Conservation (phyloP, 108 stramenopile species). For the Skeletonema potamos region DNA sequence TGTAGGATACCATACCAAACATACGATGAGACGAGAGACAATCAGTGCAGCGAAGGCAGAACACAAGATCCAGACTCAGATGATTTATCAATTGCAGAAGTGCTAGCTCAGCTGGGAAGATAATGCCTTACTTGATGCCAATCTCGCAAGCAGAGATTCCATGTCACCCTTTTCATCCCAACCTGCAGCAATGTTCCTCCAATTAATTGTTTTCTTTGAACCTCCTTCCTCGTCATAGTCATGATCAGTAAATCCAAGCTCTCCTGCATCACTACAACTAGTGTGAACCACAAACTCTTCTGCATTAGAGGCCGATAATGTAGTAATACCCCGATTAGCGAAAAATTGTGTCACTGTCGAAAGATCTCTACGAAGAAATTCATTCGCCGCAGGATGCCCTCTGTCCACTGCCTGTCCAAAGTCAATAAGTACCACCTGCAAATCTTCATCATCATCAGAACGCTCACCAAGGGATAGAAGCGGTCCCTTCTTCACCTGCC, state of each 20-base stretch:
- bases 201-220: constrained; percentile 1
- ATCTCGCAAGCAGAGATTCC: constrained; percentile 15
- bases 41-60: neutral
- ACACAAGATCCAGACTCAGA: neutral
- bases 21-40: neutral
- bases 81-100: constrained; percentile 16
- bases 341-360: constrained; percentile 63
- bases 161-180: constrained; percentile 34
- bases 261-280: constrained; percentile 1
- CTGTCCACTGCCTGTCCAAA: constrained; percentile 81
- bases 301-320: constrained; percentile 22
- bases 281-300: constrained; percentile 44
- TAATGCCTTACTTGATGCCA: neutral
- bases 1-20: neutral
- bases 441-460: constrained; percentile 31
- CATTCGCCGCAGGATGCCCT: constrained; percentile 55
- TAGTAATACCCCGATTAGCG: constrained; percentile 50
- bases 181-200: constrained; percentile 16
- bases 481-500: constrained; percentile 32
- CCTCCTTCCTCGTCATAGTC: constrained; percentile 5
- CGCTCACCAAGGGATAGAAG: neutral
- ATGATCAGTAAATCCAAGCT: neutral
- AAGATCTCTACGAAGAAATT: constrained; percentile 61
- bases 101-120: constrained; percentile 11
- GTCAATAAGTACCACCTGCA: constrained; percentile 79